These are phyloP conservation scores for Boletus subparvulus DNA, from an alignment of 768 basidiomycete genomes.

Conservation along the genomic window DNA sequence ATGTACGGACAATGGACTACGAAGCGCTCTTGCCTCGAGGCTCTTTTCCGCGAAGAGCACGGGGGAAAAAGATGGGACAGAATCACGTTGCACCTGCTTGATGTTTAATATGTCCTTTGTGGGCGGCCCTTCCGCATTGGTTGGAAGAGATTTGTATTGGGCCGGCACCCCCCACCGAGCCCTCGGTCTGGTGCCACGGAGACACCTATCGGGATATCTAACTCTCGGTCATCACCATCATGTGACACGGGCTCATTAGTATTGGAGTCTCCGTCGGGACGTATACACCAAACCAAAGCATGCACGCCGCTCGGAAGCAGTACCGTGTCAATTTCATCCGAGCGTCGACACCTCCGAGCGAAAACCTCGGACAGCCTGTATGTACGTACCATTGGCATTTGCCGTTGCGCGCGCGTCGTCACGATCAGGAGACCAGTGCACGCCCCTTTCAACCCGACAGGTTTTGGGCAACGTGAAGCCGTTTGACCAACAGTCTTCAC, in stretches of 20 bases:
- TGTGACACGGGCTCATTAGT: too few relatives aligned
- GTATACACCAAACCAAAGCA: neutral
- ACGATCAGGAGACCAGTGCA: neutral
- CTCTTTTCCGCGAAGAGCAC: neutral
- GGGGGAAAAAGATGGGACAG: neutral
- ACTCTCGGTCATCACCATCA: too few relatives aligned
- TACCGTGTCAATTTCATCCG: neutral
- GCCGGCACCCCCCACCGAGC: too few relatives aligned
- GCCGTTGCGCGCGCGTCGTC: neutral
- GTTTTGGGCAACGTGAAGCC: neutral
- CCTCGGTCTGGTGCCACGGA: neutral
- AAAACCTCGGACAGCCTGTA: constrained; percentile 9
- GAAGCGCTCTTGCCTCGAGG: constrained; percentile 9
- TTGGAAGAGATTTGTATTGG: neutral
- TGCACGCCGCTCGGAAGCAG: neutral
- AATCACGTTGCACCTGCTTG: neutral
- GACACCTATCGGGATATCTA: neutral
- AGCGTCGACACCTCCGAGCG: neutral
- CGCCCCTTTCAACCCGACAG: neutral
- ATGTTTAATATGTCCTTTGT: constrained; percentile 7
- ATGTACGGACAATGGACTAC: neutral
- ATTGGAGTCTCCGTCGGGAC: neutral
- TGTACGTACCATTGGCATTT: neutral
- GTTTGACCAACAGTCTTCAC: neutral
- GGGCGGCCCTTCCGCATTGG: constrained; percentile 3